Evolutionary conservation across 306 rosid species (phyloP).

Genomic region (Glycyrrhiza uralensis): DNA sequence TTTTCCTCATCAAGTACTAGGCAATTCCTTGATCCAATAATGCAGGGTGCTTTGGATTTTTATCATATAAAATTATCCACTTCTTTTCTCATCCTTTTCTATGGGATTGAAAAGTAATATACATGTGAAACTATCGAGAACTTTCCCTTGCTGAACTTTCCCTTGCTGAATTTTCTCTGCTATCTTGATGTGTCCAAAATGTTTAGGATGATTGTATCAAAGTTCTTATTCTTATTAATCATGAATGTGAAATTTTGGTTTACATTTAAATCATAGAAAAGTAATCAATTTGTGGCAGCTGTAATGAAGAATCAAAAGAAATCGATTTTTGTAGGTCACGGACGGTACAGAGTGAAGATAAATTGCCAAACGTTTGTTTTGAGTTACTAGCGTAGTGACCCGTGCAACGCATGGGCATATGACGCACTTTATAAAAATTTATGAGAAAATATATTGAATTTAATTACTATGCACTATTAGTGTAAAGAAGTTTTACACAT

Average conservation of each 20-base stretch:
- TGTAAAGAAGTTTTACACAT: too few species aligned
- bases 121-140: not conserved
- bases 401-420: too few species aligned
- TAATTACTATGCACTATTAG: too few species aligned
- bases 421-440: too few species aligned
- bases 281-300: not conserved
- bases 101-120: not conserved
- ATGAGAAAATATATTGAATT: too few species aligned
- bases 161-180: not conserved
- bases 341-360: not conserved
- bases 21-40: not conserved
- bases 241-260: not conserved
- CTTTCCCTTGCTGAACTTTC: not conserved
- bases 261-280: not conserved
- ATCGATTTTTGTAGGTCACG: not conserved
- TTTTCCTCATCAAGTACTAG: not conserved
- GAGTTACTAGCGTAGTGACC: too few species aligned
- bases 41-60: not conserved
- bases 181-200: not conserved
- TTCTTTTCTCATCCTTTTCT: not conserved
- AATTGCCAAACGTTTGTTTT: too few species aligned
- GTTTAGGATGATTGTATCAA: not conserved
- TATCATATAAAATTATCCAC: not conserved
- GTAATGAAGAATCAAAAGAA: not conserved
- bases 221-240: not conserved